Evolutionary conservation across 805 yeast species (phyloP), one percentile per base, ranked within the genome.

Genomic region (Suhomyces xylopsoci): DNA sequence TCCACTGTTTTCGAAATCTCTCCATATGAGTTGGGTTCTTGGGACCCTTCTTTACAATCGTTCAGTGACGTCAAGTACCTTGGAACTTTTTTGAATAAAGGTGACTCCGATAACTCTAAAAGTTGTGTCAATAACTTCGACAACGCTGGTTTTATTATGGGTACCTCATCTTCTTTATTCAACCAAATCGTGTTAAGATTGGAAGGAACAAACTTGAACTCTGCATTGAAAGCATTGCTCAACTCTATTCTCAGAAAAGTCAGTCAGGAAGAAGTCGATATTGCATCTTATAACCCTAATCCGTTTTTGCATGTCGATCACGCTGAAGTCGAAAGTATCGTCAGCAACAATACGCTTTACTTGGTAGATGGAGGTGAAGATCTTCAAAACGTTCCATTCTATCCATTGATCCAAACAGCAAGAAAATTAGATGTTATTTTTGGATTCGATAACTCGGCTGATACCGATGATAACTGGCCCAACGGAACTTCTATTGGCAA

Each of bases 1-100:
- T 84, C 96, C 7, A 88, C 96, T 1, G 79, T 74, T 3, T 71
- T 69, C 52, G 78, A 74, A 51, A 57, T 72, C 32, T 65, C 60
- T 45, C 75, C 79, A 2, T 70, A 56, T 49, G 79, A 74, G 54
- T 58, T 74, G 45, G 79, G 79, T 0, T 66, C 73, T 3, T 74
- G 79, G 79, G 79, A 74, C 55, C 73, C 75, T 5, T 60, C 71
- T 7, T 55, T 74, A 24, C 56, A 62, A 7, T 55, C 65, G 14
- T 74, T 74, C 49, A 61, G 66, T 2, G 62, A 69, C 15, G 58
- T 63, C 24, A 55, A 65, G 50, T 74, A 65, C 48, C 47, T 69
- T 44, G 77, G 77, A 9, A 60, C 72, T 2, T 44, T 55, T 10
- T 45, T 68, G 7, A 59, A 57, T 22, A 55, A 63, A 45, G 72